These are phyloP conservation scores for Lentinula raphanica DNA, from an alignment of 768 basidiomycete species.

Conservation along the genomic window DNA sequence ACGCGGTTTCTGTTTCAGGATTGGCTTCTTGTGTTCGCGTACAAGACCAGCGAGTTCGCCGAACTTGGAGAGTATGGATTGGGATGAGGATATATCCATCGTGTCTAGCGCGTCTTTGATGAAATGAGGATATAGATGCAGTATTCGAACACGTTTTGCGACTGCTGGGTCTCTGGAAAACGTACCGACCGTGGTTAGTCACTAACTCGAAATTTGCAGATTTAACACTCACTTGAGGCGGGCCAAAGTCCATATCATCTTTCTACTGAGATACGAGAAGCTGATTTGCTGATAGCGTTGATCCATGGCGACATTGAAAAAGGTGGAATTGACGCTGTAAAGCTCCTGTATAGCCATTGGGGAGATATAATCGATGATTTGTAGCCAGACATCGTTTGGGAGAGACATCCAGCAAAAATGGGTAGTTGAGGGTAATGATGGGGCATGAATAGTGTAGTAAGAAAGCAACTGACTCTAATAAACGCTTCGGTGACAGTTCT, in stretches of 20 bases:
- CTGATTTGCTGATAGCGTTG: conserved; percentile 43
- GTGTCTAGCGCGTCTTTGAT: conserved; percentile 15
- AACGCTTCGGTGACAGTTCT: conserved; percentile 1
- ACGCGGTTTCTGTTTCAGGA: conserved; percentile 22
- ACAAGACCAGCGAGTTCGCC: conserved; percentile 24
- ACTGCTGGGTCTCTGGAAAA: conserved; percentile 40
- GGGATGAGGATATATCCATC: neutral
- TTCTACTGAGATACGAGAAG: conserved; percentile 42
- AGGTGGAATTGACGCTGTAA: conserved; percentile 30
- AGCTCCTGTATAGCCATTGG: conserved; percentile 27
- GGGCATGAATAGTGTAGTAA: neutral
- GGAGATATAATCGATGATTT: conserved; percentile 30
- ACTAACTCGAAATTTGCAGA: neutral
- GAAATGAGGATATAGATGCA: conserved; percentile 46
- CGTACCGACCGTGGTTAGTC: neutral
- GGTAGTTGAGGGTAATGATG: neutral
- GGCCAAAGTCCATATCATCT: conserved; percentile 26
- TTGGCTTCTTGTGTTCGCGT: conserved; percentile 18
- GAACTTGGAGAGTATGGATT: neutral
- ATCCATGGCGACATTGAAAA: conserved; percentile 34
- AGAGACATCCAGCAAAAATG: conserved; percentile 6
- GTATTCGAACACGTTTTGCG: conserved; percentile 41
- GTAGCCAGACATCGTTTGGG: conserved; percentile 29
- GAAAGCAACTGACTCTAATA: neutral
- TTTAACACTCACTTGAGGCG: conserved; percentile 26